Evolutionary conservation across 768 basidiomycete species (phyloP).

Genomic region (Lentinus brumalis): DNA sequence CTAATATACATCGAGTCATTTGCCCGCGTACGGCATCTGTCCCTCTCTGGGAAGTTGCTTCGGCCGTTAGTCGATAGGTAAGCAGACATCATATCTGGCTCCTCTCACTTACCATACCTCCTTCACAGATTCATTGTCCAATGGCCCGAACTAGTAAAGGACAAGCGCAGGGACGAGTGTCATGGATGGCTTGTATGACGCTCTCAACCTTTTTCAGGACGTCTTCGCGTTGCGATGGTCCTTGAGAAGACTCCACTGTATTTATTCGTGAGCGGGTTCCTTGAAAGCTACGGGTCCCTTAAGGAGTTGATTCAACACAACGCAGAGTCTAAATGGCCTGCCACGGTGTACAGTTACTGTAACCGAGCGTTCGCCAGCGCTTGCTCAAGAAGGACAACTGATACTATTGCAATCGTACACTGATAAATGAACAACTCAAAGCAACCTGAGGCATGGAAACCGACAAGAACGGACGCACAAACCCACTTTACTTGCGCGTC

Average conservation of each 20-base stretch:
- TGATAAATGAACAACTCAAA: background rate
- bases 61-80: slow-evolving; percentile 81
- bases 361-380: background rate
- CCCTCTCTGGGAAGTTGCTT: slow-evolving; percentile 82
- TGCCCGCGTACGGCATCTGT: slow-evolving; percentile 80
- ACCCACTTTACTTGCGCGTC: slow-evolving; percentile 35
- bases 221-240: too few relatives aligned
- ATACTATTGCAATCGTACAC: too few relatives aligned
- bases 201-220: background rate
- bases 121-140: slow-evolving; percentile 79
- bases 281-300: too few relatives aligned
- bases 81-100: slow-evolving; percentile 18
- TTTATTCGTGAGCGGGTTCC: too few relatives aligned
- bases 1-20: slow-evolving; percentile 93
- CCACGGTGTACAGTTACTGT: background rate
- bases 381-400: background rate
- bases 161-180: slow-evolving; percentile 49
- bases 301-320: too few relatives aligned
- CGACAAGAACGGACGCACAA: background rate
- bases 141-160: slow-evolving; percentile 67
- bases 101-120: background rate
- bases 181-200: slow-evolving; percentile 67
- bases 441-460: background rate
- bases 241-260: too few relatives aligned
- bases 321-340: too few relatives aligned